These are phyloP conservation scores for Populus tomentosa DNA, from an alignment of 441 rosid species.

Conservation along the genomic window DNA sequence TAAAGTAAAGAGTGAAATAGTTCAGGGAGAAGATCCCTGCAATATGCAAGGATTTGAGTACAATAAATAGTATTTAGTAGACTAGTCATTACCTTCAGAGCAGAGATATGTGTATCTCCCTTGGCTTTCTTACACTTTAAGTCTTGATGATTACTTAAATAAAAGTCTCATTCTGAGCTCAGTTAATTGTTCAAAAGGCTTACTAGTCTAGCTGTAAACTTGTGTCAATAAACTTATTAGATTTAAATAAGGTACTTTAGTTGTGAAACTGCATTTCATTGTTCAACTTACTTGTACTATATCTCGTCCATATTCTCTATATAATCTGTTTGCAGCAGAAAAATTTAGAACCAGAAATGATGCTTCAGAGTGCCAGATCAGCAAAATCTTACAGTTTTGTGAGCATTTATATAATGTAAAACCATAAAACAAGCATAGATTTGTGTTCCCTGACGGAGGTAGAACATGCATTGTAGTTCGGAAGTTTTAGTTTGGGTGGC, in stretches of 20 bases:
- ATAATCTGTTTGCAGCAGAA: neutral
- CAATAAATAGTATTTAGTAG: neutral
- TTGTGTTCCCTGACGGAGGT: neutral
- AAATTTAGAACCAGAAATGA: neutral
- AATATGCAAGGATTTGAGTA: neutral
- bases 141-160: neutral
- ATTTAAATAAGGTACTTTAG: neutral
- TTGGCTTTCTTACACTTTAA: neutral
- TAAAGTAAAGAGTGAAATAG: neutral
- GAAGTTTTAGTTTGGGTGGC: neutral
- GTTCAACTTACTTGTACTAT: neutral
- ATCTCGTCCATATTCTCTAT: neutral
- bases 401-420: neutral
- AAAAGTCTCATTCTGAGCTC: neutral
- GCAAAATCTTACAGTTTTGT: neutral
- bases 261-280: neutral
- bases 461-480: neutral
- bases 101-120: neutral
- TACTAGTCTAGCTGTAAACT: neutral
- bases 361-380: neutral
- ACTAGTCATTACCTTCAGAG: neutral
- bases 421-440: neutral
- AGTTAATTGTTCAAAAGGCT: neutral
- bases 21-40: neutral
- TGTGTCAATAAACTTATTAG: neutral